A percentile compares a stretch with the other conserved stretches of the same genome.
These are phyloP conservation scores for Ceratocystis colombiana DNA, from an alignment of 2,329 filamentous ascomycete genomes.

Conservation along the genomic window DNA sequence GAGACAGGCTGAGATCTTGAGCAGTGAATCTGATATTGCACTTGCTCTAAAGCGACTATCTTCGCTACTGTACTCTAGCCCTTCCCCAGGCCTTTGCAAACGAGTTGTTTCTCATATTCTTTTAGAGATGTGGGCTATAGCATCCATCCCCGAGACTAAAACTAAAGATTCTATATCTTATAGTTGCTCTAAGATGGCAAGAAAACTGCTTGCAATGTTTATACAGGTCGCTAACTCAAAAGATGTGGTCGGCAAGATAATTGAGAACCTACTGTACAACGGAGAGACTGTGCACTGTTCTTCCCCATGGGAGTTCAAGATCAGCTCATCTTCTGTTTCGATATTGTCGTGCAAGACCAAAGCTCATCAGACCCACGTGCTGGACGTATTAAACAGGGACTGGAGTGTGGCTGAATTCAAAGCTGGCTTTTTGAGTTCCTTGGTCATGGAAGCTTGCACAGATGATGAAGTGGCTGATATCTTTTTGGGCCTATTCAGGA, in stretches of 20 bases:
- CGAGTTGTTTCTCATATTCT: slow-evolving; percentile 50
- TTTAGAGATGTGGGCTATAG: slow-evolving; percentile 53
- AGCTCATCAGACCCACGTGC: not conserved
- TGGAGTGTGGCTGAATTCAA: slow-evolving; percentile 41
- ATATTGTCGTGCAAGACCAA: not conserved
- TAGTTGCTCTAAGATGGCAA: slow-evolving; percentile 39
- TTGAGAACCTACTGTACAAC: slow-evolving; percentile 46
- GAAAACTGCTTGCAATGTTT: slow-evolving; percentile 46
- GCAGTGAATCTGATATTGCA: slow-evolving; percentile 40
- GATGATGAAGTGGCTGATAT: slow-evolving; percentile 49
- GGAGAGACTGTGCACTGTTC: slow-evolving; percentile 35
- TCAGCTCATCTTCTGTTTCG: slow-evolving; percentile 34
- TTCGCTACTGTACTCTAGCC: slow-evolving; percentile 51
- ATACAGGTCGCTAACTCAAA: slow-evolving; percentile 46
- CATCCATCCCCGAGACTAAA: slow-evolving; percentile 34
- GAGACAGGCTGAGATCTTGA: slow-evolving; percentile 37
- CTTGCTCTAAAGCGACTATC: slow-evolving; percentile 46
- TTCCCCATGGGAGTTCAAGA: slow-evolving; percentile 44
- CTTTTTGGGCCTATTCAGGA: slow-evolving; percentile 49
- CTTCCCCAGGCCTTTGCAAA: slow-evolving; percentile 54
- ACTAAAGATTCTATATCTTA: slow-evolving; percentile 35
- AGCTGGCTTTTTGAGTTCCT: slow-evolving; percentile 39
- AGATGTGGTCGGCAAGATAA: slow-evolving; percentile 41
- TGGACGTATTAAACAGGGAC: slow-evolving; percentile 32
- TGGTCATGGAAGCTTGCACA: slow-evolving; percentile 43